Base-by-base conservation (phyloP, 306 rosid species). In the Cucumis cinereus region DNA sequence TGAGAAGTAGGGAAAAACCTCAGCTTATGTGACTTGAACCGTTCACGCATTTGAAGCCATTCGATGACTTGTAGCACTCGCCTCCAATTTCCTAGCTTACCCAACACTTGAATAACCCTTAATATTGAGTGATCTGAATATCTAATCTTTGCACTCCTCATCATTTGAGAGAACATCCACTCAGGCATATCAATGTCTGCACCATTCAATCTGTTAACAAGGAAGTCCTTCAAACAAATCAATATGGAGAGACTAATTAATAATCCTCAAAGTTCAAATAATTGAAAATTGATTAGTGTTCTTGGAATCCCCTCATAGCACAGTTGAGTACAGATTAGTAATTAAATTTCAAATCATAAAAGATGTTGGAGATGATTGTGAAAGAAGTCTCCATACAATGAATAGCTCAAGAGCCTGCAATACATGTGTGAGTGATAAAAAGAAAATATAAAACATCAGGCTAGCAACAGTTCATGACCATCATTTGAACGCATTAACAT, bases 21-120 rank as follows among this genome's bases (percentile, higher is more conserved):
- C 58, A 83, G 88, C 74, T 88, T 91, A 84, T 86, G 84, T 74
- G 96, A 88, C 84, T 89, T 83, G 84, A 91, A 94, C 52, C 89
- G 93, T 77, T 90, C 94, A 82, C 90, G 91, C 81, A 78, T 87
- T 87, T 91, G 97, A 88, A 93, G 96, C 97, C 98, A 93, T 82
- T 94, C 97, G 57, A 91, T 88, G 75, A 94, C 89, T 83, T 89
- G 97, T 80, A 94, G 79, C 77, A 90, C 97, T 82, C 96, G 86
- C 83, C 84, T 86, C 98, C 98, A 94, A 78, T 94, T 94, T 82
- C 95, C 93, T 3, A 90, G 81, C 78, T 87, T 90, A 77, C 95
- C 98, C 85, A 94, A 83, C 58, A 86, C 74, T 84, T 87, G 94
- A 83, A 94, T 91, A 82, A 94, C 82, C 85, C 95, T 86, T 68